Percentiles rank a stretch among this genome's conserved stretches.
These are phyloP conservation scores for Hepatocystis sp. DNA, from an alignment of 169 alveolate genomes.

Conservation along the genomic window DNA sequence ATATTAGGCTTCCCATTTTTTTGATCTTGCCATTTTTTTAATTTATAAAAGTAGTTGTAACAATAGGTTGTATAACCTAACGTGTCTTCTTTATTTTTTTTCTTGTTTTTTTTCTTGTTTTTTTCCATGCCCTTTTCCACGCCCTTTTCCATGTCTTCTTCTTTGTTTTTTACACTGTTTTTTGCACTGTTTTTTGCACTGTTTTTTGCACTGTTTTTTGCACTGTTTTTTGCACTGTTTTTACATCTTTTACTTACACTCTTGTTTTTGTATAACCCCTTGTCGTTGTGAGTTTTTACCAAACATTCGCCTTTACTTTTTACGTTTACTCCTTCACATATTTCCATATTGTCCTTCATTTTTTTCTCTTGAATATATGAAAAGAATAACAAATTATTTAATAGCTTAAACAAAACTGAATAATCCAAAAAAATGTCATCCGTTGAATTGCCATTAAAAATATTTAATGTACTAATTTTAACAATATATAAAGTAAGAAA, in stretches of 20 bases:
- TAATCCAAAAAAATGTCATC: constrained; percentile 33
- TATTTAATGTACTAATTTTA: constrained; percentile 22
- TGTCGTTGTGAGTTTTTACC: too few relatives aligned
- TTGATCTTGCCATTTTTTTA: constrained; percentile 53
- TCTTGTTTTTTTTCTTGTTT: background rate
- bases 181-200: too few relatives aligned
- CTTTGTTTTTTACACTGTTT: too few relatives aligned
- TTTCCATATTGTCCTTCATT: too few relatives aligned
- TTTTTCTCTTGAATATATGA: constrained; percentile 35
- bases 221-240: too few relatives aligned
- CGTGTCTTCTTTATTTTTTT: constrained; percentile 6
- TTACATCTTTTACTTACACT: too few relatives aligned
- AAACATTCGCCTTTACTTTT: too few relatives aligned
- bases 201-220: too few relatives aligned
- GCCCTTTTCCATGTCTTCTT: too few relatives aligned
- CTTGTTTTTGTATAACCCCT: too few relatives aligned
- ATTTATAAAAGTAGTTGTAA: constrained; percentile 39
- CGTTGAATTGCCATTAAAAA: constrained; percentile 8
- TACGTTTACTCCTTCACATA: too few relatives aligned
- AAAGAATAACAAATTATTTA: constrained; percentile 41
- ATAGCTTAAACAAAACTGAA: constrained; percentile 42
- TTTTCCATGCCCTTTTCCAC: too few relatives aligned
- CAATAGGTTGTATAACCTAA: constrained; percentile 44
- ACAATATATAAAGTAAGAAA: constrained; percentile 40
- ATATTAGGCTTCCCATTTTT: constrained; percentile 15